Percentiles rank a stretch among this genome's conserved stretches.
phyloP scores from a whole-genome alignment of 805 yeast genomes.

The Huiozyma naganishii region DNA sequence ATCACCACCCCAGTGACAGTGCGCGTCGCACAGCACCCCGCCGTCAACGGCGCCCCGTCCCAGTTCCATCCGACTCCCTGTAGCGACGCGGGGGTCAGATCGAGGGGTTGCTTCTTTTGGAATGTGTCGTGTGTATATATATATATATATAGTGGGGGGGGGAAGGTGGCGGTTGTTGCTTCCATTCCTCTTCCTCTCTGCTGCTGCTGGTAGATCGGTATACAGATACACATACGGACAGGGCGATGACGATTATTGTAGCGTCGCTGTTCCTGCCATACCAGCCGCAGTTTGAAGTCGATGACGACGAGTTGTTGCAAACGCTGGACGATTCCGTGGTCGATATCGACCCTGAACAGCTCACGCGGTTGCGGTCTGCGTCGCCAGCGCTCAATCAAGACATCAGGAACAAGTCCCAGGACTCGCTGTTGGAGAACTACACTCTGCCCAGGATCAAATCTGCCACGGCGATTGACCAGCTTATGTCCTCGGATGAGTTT shows the following conservation, averaged over 20 bases:
- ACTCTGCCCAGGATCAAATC: conserved; percentile 5
- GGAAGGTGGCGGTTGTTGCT: not conserved
- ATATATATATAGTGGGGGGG: not conserved
- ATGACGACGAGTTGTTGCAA: conserved; percentile 6
- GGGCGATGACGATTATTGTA: conserved; percentile 31
- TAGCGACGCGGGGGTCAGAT: no score
- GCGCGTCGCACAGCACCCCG: conserved; percentile 24
- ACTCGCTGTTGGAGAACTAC: conserved; percentile 3
- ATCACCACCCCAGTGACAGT: conserved; percentile 23
- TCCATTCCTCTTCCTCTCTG: not conserved
- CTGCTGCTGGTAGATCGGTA: not conserved
- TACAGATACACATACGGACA: no score
- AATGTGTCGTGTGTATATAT: not conserved
- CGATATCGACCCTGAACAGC: conserved; percentile 1
- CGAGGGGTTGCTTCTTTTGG: no score
- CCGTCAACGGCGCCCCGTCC: no score
- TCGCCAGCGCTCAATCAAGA: not conserved
- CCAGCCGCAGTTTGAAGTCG: conserved; percentile 45
- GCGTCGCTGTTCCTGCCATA: conserved; percentile 67
- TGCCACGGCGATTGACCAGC: conserved; percentile 5
- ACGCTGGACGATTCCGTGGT: conserved; percentile 1
- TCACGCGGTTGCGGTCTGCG: not conserved
- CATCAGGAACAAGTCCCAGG: conserved; percentile 3
- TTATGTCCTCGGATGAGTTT: conserved; percentile 22
- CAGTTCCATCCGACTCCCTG: no score